Evolutionary conservation across 2,329 filamentous ascomycete species (phyloP), one percentile per base, ranked within the genome.

Genomic region (Xylariaceae sp.): DNA sequence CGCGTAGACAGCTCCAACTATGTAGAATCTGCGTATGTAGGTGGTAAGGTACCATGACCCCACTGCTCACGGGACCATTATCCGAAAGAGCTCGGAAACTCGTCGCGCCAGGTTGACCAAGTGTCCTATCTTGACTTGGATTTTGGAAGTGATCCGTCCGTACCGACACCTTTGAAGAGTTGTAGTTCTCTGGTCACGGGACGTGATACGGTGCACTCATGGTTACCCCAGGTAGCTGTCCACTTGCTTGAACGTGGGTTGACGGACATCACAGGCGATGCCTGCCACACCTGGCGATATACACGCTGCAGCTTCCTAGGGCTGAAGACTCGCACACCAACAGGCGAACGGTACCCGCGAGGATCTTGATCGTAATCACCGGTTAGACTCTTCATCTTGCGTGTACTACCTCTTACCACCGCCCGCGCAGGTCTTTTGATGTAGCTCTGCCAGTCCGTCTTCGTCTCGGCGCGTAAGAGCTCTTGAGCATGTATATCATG

Each of bases 161-260:
- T 26, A 11, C 22, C 11, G 6, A 73, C 61, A 3, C 66, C 73
- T 36, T 72, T 57, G 40, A 81, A 81, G n/a, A 81, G 64, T 18
- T 63, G 58, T 13, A 63, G 50, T 39, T 73, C 67, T 2, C 52
- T 54, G 2, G 53, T 40, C 1, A 60, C 58, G 3, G 67, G 61
- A 30, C 43, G 41, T 8, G 62, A 56, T 2, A 65, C 43, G 24
- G 52, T 47, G 7, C 47, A 47, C 16, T 60, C 48, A 0, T 43
- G 24, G 4, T 47, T 47, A 0, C 77, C 78, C 76, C 78, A 82
- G 33, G 57, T 56, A 29, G 76, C 64, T 2, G 38, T 19, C 49
- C 18, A 56, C 57, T 37, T 66, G 50, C 47, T 48, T 46, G 16
- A 39, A 11, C 34, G 45, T 16, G 57, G 53, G 33, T 49, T 50